Conservation (phyloP, 2,329 filamentous ascomycete species). For the Parastagonospora avenae region DNA sequence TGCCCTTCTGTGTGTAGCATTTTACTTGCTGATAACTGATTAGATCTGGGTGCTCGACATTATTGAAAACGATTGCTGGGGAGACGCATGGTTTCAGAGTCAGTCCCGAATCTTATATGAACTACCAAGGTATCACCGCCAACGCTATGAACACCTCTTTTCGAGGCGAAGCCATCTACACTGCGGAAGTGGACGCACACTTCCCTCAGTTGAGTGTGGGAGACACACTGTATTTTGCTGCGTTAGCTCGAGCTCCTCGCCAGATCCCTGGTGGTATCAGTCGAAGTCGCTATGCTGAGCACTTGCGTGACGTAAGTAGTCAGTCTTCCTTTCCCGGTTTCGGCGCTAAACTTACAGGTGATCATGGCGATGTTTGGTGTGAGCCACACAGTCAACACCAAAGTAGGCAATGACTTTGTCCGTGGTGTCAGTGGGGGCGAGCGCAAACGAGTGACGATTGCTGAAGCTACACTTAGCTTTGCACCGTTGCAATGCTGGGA, state of each 20-base stretch:
- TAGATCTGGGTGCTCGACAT: conserved; percentile 72
- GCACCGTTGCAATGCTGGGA: conserved; percentile 50
- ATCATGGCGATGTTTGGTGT: conserved; percentile 78
- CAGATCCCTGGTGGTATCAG: conserved; percentile 62
- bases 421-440: conserved; percentile 73
- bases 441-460: conserved; percentile 52
- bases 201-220: conserved; percentile 77
- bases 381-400: conserved; percentile 71
- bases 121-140: conserved; percentile 76
- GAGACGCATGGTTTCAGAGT: conserved; percentile 80
- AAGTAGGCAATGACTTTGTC: conserved; percentile 73
- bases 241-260: conserved; percentile 62
- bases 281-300: conserved; percentile 60
- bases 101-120: conserved; percentile 72
- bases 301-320: conserved; percentile 59
- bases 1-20: not conserved
- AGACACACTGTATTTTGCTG: conserved; percentile 78
- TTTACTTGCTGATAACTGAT: conserved; percentile 1
- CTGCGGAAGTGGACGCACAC: conserved; percentile 79
- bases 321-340: not conserved
- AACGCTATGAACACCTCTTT: conserved; percentile 76
- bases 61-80: conserved; percentile 80
- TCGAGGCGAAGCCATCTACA: conserved; percentile 83
- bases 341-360: conserved; percentile 46
- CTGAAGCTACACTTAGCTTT: conserved; percentile 24